Conservation (phyloP, 495 filamentous ascomycete species). For the Xylaria longipes region DNA sequence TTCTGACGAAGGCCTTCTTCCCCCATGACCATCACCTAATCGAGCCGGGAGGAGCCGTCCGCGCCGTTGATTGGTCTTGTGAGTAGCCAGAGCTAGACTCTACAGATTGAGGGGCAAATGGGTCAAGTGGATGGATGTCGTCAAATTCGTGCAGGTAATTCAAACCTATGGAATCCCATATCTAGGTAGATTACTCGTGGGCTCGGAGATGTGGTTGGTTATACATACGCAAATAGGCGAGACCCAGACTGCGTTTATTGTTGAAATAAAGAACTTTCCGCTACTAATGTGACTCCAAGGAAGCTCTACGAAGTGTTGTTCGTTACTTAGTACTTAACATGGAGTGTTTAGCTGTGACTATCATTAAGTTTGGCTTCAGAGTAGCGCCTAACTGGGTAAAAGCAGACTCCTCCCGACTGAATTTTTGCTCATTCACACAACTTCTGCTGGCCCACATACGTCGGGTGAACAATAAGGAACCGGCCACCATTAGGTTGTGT, state of each 20-base stretch:
- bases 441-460: not conserved
- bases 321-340: not conserved
- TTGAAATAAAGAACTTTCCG: not conserved
- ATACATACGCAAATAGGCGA: not conserved
- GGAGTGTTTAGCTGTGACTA: not conserved
- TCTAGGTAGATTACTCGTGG: not conserved
- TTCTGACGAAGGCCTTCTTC: not conserved
- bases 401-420: not conserved
- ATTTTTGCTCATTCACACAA: not conserved
- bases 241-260: not conserved
- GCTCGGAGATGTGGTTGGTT: not conserved
- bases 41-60: not conserved
- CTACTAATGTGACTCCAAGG: not conserved
- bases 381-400: not conserved
- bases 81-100: slow-evolving; percentile 14
- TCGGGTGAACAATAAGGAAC: not conserved
- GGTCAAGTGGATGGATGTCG: slow-evolving; percentile 39
- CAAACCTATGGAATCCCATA: not conserved
- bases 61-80: not conserved
- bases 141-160: slow-evolving; percentile 10
- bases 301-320: not conserved
- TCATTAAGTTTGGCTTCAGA: not conserved
- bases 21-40: not conserved
- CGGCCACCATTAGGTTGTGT: not conserved
- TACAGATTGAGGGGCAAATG: slow-evolving; percentile 39